phyloP scores from a whole-genome alignment of 148 eudicot species.

The Pouteria glomerata region DNA sequence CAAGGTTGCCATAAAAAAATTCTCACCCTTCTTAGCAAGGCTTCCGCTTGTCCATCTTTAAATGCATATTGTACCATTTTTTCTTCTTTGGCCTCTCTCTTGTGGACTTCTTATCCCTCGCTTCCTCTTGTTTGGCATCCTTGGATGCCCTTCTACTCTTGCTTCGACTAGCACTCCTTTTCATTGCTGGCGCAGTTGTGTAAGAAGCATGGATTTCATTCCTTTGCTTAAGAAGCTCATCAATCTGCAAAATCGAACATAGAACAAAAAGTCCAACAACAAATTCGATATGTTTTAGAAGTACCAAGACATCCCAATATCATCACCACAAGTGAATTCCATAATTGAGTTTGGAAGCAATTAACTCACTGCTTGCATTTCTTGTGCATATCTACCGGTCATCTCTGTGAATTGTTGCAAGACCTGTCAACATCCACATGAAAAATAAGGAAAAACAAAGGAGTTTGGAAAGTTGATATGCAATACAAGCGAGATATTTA shows the following conservation, averaged over 20 bases:
- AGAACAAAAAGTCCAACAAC: neutral
- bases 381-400: conserved; percentile 81
- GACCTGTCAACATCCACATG: conserved; percentile 38
- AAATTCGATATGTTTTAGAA: neutral
- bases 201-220: conserved; percentile 77
- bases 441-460: conserved; percentile 10
- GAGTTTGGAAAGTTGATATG: neutral
- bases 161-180: conserved; percentile 58
- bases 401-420: conserved; percentile 84
- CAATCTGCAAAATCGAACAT: conserved; percentile 52
- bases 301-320: neutral
- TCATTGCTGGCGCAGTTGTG: conserved; percentile 50
- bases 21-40: conserved; percentile 44
- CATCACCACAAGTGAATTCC: neutral
- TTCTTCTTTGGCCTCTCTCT: conserved; percentile 73
- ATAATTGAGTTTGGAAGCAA: neutral
- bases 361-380: conserved; percentile 80
- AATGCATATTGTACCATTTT: conserved; percentile 74
- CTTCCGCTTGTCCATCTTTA: conserved; percentile 66
- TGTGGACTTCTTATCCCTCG: conserved; percentile 57
- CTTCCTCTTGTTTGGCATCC: conserved; percentile 55
- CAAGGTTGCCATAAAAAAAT: neutral
- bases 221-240: conserved; percentile 73
- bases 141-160: conserved; percentile 45
- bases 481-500: neutral